Conservation (phyloP, 495 filamentous ascomycete species). For the Collariella sp. region DNA sequence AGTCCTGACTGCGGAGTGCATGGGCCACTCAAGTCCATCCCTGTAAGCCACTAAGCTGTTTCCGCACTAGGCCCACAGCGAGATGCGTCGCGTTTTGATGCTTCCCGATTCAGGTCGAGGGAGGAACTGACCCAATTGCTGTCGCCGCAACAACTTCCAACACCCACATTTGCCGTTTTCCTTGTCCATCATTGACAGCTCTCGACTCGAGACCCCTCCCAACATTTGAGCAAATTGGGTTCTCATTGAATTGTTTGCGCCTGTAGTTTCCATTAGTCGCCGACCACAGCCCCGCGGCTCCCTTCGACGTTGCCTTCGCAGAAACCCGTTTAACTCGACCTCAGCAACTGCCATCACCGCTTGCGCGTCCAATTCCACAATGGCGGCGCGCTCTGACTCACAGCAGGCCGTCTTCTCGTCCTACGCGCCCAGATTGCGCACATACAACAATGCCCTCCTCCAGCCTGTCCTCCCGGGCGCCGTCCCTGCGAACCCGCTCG, state of each 20-base stretch:
- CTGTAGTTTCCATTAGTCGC: too few relatives aligned
- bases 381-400: constrained; percentile 34
- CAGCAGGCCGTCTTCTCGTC: constrained; percentile 85
- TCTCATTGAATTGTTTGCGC: too few relatives aligned
- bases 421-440: constrained; percentile 84
- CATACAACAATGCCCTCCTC: constrained; percentile 86
- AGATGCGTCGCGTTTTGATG: constrained; percentile 18
- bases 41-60: constrained; percentile 1
- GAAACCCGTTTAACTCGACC: too few relatives aligned
- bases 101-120: neutral
- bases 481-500: constrained; percentile 53
- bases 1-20: too few relatives aligned
- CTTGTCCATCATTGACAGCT: neutral
- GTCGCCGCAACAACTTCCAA: constrained; percentile 2
- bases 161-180: neutral
- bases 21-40: neutral
- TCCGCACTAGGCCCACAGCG: neutral
- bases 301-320: neutral
- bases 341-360: neutral
- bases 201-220: neutral
- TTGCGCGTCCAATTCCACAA: constrained; percentile 16
- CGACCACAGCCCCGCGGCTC: too few relatives aligned
- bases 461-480: constrained; percentile 71
- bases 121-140: constrained; percentile 5
- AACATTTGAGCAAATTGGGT: too few relatives aligned